Percentiles rank a stretch among this genome's conserved stretches.
Evolutionary conservation across 2,329 filamentous ascomycete genomes (phyloP).

Genomic region (Venturia carpophila): DNA sequence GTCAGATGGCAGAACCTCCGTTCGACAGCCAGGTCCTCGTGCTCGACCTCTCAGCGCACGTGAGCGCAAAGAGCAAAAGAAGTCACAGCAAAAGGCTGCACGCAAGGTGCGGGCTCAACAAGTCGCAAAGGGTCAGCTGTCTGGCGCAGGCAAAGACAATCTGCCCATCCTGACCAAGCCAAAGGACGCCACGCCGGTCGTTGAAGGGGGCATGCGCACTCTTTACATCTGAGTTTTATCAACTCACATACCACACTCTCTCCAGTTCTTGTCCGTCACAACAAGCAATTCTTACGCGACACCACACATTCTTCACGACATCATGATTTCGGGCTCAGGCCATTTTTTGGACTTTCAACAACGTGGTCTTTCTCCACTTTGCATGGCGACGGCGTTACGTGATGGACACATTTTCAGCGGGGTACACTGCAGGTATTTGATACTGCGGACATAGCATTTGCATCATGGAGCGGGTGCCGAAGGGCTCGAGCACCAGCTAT

Average conservation of each 20-base stretch:
- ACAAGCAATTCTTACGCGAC: background rate
- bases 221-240: constrained; percentile 14
- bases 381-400: constrained; percentile 47
- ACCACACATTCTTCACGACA: constrained; percentile 5
- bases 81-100: constrained; percentile 36
- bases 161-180: constrained; percentile 18
- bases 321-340: background rate
- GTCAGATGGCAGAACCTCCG: constrained; percentile 23
- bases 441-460: background rate
- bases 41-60: constrained; percentile 27
- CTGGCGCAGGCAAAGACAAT: constrained; percentile 1
- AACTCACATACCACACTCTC: background rate
- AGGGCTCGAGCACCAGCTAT: constrained; percentile 12
- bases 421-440: background rate
- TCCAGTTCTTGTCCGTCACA: background rate
- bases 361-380: background rate
- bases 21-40: constrained; percentile 30
- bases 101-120: constrained; percentile 32
- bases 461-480: constrained; percentile 11
- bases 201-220: constrained; percentile 16
- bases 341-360: background rate
- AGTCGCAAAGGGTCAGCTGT: constrained; percentile 17
- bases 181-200: constrained; percentile 10
- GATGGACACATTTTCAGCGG: background rate
- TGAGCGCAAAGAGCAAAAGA: constrained; percentile 34